Evolutionary conservation across 192 early-diverging fungal species (phyloP).

Genomic region (Gonapodya prolifera): DNA sequence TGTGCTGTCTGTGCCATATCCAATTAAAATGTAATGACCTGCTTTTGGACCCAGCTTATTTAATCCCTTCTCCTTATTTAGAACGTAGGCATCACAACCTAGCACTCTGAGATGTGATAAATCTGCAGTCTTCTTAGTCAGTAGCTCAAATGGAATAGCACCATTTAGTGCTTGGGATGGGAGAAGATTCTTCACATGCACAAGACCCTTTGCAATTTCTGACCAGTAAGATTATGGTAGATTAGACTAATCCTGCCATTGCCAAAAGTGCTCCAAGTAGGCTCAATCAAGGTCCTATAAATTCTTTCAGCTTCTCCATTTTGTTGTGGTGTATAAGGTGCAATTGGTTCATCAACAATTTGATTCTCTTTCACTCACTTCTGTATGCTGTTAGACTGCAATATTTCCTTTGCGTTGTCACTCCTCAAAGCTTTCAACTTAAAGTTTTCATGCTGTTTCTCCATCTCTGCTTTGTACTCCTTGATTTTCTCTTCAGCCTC

Average conservation of each 20-base stretch:
- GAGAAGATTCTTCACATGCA: not conserved
- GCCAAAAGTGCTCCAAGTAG: not conserved
- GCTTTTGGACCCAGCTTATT: not conserved
- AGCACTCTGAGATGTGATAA: not conserved
- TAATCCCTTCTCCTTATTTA: not conserved
- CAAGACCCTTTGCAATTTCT: not conserved
- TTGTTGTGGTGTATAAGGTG: not conserved
- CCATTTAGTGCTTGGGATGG: not conserved
- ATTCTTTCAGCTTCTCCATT: not conserved
- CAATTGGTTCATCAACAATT: not conserved
- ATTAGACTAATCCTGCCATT: no score
- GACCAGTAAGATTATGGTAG: not conserved
- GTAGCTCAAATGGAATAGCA: not conserved
- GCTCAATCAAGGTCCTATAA: not conserved
- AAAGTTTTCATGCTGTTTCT: not conserved
- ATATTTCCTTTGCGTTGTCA: not conserved
- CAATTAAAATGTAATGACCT: not conserved
- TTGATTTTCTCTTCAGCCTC: no score
- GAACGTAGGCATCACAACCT: not conserved
- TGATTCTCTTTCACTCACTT: not conserved
- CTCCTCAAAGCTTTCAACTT: not conserved
- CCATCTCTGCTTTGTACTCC: no score
- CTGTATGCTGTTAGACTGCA: not conserved
- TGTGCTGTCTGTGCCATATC: not conserved
- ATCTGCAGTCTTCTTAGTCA: not conserved